These are phyloP conservation scores for Trichoderma virens DNA, from an alignment of 495 filamentous ascomycete species.

Conservation along the genomic window DNA sequence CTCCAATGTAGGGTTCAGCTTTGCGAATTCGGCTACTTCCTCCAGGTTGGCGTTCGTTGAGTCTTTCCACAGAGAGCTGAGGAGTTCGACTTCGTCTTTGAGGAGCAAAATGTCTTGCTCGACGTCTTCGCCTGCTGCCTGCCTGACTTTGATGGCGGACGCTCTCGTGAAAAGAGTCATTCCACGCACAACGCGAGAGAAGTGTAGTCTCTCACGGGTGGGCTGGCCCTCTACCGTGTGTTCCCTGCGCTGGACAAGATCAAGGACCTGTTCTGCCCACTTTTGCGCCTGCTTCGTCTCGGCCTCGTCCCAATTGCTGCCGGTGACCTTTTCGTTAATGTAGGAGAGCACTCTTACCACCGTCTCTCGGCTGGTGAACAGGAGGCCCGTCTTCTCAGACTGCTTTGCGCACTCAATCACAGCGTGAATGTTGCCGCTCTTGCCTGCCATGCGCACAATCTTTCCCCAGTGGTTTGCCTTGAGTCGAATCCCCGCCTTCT, in stretches of 20 bases:
- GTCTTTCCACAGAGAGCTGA: slow-evolving; percentile 1
- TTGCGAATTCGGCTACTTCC: neutral
- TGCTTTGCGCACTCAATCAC: slow-evolving; percentile 48
- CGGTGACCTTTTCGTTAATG: slow-evolving; percentile 42
- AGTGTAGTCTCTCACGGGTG: neutral
- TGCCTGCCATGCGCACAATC: slow-evolving; percentile 34
- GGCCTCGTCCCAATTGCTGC: slow-evolving; percentile 30
- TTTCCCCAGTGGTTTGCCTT: slow-evolving; percentile 23
- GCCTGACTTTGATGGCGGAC: slow-evolving; percentile 3
- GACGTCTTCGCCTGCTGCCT: neutral
- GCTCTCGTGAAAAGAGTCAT: neutral
- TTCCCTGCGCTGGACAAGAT: slow-evolving; percentile 39
- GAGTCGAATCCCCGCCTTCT: slow-evolving; percentile 29
- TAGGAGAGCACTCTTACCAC: slow-evolving; percentile 41
- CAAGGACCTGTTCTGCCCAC: slow-evolving; percentile 41
- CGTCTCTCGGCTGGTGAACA: slow-evolving; percentile 32
- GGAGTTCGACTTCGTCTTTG: slow-evolving; percentile 7
- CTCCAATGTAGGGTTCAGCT: neutral
- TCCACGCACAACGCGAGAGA: neutral
- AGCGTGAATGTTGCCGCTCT: slow-evolving; percentile 31
- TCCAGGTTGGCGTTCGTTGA: neutral
- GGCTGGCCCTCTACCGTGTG: neutral
- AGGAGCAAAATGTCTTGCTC: neutral
- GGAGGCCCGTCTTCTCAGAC: slow-evolving; percentile 41
- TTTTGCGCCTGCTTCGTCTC: slow-evolving; percentile 30